Conservation (phyloP, 2,329 filamentous ascomycete genomes). For the Curvularia hawaiiensis region DNA sequence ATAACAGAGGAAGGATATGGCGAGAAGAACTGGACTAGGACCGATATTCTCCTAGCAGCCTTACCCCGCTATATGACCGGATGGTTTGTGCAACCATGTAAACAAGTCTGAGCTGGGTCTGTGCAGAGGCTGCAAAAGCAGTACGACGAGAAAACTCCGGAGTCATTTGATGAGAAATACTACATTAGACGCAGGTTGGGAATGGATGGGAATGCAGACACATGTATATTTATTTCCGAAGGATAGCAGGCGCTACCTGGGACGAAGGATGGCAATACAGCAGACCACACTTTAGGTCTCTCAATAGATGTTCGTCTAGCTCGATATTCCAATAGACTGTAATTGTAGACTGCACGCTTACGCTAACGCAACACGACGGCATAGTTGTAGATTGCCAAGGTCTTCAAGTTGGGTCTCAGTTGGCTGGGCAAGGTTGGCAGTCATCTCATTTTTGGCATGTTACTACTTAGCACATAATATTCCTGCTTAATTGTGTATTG, state of each 20-base stretch:
- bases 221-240: neutral
- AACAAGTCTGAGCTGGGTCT: neutral
- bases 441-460: neutral
- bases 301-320: neutral
- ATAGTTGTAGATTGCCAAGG: neutral
- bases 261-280: neutral
- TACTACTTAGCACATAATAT: neutral
- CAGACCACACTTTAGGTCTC: neutral
- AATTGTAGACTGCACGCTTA: neutral
- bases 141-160: neutral
- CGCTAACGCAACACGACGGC: no score
- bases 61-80: neutral
- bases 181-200: no score
- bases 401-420: neutral
- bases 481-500: neutral
- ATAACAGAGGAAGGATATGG: neutral
- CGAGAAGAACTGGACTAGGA: neutral
- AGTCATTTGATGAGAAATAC: neutral
- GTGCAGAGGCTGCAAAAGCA: neutral
- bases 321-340: neutral
- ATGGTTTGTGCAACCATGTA: neutral
- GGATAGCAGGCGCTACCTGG: no score
- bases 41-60: neutral
- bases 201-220: neutral
- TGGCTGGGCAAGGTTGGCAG: neutral